These are phyloP conservation scores for Penicillium desertorum DNA, from an alignment of 495 filamentous ascomycete species.

Conservation along the genomic window DNA sequence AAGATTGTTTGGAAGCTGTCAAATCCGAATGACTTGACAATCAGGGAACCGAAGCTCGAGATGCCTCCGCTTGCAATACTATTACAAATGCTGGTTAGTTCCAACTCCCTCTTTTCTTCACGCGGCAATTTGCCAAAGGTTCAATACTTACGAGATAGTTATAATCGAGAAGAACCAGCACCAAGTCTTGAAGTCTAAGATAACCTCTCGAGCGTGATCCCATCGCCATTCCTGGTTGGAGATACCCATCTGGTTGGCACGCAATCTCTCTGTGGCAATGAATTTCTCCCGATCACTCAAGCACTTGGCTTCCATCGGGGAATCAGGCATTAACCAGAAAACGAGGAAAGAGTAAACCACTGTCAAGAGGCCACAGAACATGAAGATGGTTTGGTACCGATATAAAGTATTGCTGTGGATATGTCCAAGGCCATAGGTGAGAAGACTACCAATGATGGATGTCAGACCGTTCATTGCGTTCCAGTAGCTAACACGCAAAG, in stretches of 20 bases:
- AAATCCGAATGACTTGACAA: conserved; percentile 42
- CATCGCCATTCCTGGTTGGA: conserved; percentile 45
- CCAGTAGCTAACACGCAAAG: conserved; percentile 52
- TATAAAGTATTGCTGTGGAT: conserved; percentile 45
- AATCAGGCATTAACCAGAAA: conserved; percentile 51
- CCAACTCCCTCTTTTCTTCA: neutral
- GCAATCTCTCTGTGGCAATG: conserved; percentile 53
- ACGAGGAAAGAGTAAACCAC: conserved; percentile 38
- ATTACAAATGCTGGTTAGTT: neutral
- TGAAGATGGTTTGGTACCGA: conserved; percentile 47
- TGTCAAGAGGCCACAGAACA: conserved; percentile 45
- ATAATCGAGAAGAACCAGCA: conserved; percentile 29
- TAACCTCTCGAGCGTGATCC: conserved; percentile 50
- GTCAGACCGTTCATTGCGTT: conserved; percentile 53
- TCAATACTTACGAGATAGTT: conserved; percentile 23
- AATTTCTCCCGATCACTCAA: conserved; percentile 44
- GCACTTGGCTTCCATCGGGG: conserved; percentile 47
- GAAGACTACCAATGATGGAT: conserved; percentile 39
- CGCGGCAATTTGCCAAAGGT: neutral
- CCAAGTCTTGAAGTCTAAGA: conserved; percentile 45
- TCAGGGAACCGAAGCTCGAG: conserved; percentile 35
- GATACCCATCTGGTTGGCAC: conserved; percentile 56
- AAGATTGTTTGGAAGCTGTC: conserved; percentile 32
- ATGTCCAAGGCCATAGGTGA: conserved; percentile 58
- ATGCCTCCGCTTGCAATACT: conserved; percentile 38